phyloP scores from a whole-genome alignment of 2,329 filamentous ascomycete species.

The Aureobasidium sp. region DNA sequence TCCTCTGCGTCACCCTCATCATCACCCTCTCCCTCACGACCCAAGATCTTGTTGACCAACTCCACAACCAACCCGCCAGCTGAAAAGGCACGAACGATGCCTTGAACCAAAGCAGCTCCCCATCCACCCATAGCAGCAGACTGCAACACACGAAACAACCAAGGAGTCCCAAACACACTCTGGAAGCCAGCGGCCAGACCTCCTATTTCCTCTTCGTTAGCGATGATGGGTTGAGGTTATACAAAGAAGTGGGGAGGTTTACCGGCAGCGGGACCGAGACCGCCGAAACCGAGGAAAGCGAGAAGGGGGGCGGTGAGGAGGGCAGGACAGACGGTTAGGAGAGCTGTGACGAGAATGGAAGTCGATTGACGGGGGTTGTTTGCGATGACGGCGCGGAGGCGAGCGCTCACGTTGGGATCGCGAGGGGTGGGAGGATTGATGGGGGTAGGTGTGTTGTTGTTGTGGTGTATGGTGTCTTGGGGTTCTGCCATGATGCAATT shows the following conservation, averaged over 20 bases:
- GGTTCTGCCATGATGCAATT: not conserved
- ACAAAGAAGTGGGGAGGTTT: too few relatives aligned
- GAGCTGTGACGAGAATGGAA: not conserved
- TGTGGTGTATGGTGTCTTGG: not conserved
- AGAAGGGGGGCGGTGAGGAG: not conserved
- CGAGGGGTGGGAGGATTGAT: not conserved
- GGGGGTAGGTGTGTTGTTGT: not conserved
- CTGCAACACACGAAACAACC: constrained; percentile 23
- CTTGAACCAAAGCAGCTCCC: constrained; percentile 14
- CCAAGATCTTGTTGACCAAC: not conserved
- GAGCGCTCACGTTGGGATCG: not conserved
- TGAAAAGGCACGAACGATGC: not conserved
- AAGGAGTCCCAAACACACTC: constrained; percentile 20
- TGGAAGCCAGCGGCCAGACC: constrained; percentile 20
- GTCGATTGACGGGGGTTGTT: not conserved
- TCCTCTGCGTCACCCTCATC: not conserved
- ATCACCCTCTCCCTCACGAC: not conserved
- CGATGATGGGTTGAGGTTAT: too few relatives aligned
- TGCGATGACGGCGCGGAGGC: not conserved
- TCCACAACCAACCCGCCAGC: not conserved
- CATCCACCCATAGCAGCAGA: constrained; percentile 30
- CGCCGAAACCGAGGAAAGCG: not conserved
- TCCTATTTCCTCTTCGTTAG: not conserved
- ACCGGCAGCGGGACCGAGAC: not conserved
- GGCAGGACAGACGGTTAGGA: not conserved